A percentile compares a stretch with the other conserved stretches of the same genome.
These are phyloP conservation scores for Solanum virginianum DNA, from an alignment of 257 asterid genomes.

Conservation along the genomic window DNA sequence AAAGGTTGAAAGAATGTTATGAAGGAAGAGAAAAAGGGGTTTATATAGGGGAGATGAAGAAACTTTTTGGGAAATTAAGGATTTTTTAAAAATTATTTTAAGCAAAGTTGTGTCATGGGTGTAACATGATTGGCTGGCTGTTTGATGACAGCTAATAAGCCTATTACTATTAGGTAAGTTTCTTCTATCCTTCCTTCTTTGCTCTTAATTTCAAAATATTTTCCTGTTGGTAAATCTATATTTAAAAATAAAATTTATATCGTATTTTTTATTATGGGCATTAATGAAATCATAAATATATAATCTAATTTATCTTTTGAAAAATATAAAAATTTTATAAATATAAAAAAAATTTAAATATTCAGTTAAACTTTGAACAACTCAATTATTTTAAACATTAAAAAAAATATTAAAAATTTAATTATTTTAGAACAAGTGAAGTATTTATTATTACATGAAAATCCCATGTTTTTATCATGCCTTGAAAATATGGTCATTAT, in stretches of 20 bases:
- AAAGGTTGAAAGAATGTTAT: not conserved
- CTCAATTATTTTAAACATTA: no score
- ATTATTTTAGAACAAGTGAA: accelerated
- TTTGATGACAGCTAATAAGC: not conserved
- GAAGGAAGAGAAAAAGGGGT: not conserved
- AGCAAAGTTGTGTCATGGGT: not conserved
- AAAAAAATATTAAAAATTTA: no score
- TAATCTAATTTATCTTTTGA: no score
- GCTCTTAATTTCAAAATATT: not conserved
- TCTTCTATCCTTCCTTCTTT: not conserved
- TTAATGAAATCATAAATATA: no score
- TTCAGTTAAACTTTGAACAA: no score
- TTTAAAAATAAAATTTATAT: no score
- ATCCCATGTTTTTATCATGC: not conserved
- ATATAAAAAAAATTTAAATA: no score
- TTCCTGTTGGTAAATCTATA: not conserved
- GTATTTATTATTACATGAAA: not conserved
- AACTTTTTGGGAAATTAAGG: not conserved
- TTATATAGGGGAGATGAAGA: not conserved
- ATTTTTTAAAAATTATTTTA: not conserved
- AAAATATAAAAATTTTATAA: no score
- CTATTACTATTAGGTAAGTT: not conserved
- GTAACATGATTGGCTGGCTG: not conserved
- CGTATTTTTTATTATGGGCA: no score
- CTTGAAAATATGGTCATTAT: not conserved